phyloP scores from a whole-genome alignment of 768 basidiomycete species.

The Suillus clintonianus region DNA sequence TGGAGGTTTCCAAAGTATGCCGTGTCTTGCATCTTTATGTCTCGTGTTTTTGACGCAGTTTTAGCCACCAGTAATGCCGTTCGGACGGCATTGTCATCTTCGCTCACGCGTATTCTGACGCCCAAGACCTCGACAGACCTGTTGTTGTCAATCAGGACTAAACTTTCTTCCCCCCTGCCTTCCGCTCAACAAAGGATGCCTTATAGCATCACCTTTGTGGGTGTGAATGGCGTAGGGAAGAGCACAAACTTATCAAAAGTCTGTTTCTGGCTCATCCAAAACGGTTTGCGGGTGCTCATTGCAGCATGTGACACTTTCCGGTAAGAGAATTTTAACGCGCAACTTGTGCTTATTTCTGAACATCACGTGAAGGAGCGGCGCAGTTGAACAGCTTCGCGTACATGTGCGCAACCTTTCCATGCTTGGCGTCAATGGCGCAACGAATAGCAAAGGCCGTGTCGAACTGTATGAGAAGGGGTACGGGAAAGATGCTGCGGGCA shows the following conservation, averaged over 20 bases:
- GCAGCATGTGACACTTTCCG: constrained; percentile 99
- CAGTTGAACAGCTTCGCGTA: constrained; percentile 95
- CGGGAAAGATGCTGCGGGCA: constrained; percentile 98
- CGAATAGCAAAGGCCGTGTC: constrained; percentile 72
- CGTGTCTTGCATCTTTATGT: background rate
- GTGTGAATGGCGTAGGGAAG: constrained; percentile 98
- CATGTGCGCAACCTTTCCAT: constrained; percentile 93
- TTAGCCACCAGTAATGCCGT: constrained; percentile 86
- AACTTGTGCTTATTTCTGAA: constrained; percentile 1
- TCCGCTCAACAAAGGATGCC: constrained; percentile 80
- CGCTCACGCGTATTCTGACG: constrained; percentile 91
- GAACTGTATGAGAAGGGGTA: constrained; percentile 97
- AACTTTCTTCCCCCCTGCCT: constrained; percentile 71
- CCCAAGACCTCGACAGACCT: constrained; percentile 98
- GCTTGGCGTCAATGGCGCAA: constrained; percentile 70
- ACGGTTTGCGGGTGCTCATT: constrained; percentile 88
- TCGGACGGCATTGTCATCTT: constrained; percentile 76
- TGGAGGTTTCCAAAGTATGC: constrained; percentile 84
- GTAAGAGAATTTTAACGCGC: constrained; percentile 35
- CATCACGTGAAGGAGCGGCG: constrained; percentile 68
- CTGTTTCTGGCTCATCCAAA: constrained; percentile 98
- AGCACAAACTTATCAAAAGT: constrained; percentile 98
- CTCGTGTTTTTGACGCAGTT: constrained; percentile 8
- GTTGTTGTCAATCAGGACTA: constrained; percentile 88
- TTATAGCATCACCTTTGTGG: constrained; percentile 94